Base-by-base conservation (phyloP, 2,329 filamentous ascomycete species). In the Sclerotinia spermophila region DNA sequence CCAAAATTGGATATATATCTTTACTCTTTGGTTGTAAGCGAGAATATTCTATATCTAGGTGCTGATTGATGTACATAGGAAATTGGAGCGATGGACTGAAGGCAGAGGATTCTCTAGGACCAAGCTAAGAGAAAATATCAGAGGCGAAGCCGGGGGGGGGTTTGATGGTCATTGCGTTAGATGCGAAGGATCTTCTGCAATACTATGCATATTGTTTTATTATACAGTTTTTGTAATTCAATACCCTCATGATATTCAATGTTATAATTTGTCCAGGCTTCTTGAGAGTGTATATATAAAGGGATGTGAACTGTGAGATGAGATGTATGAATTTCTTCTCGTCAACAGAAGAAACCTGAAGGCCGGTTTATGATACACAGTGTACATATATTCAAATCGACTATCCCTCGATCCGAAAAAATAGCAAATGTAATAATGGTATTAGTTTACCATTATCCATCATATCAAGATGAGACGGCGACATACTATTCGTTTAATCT, bases 61-160 rank as follows among this genome's bases (percentile, higher is more conserved):
- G 38, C 35, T 27, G 35, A 35, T 59, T 33, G 61, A 35, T 64
- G 61, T 64, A 64, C 61, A 64, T 64, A 64, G 61, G 61, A 51
- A 2, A 51, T 64, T 38, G 44, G 48, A 51, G 30, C 33, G 21
- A 35, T 51, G 33, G 48, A 24, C 27, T 51, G 44, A 24, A 30
- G 33, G 30, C 21, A 45, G 8, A 51, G 13, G 30, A 51, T 27
- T 38, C 24, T 38, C 15, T 10, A 27, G 58, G 35, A 24, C 33
- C 21, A 35, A 15, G 33, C 21, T 58, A 17, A 27, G n/a, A 27
- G 27, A 30, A 17, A 30, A 35, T 15, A 24, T 33, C 48, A 13
- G 48, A 51, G 27, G 48, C 48, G 48, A 51, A 51, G 48, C 48
- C 48, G n/a, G n/a, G n/a, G n/a, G n/a, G n/a, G n/a, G n/a, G n/a